Conservation (phyloP, 1,139 yeast species). For the Debaryomyces sp. region DNA sequence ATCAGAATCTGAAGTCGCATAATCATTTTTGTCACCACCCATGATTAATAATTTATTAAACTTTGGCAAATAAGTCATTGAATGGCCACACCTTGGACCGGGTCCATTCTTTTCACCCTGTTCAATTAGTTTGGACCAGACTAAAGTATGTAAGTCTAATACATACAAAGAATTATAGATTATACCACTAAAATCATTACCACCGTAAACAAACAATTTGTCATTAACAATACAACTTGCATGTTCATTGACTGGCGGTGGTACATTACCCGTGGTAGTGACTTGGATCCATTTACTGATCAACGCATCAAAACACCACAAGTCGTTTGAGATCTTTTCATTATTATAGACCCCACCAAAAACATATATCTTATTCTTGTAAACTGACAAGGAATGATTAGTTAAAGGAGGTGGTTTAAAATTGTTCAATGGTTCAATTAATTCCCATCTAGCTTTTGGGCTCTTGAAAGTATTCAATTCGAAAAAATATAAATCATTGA, state of each 20-base stretch:
- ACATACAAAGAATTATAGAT: conserved; percentile 71
- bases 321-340: conserved; percentile 69
- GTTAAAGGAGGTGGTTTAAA: conserved; percentile 88
- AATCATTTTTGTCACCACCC: conserved; percentile 89
- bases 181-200: conserved; percentile 77
- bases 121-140: conserved; percentile 69
- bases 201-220: conserved; percentile 85
- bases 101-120: conserved; percentile 53
- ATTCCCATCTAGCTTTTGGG: conserved; percentile 83
- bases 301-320: conserved; percentile 81
- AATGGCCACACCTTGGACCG: conserved; percentile 92
- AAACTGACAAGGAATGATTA: conserved; percentile 86
- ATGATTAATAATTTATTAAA: conserved; percentile 75
- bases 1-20: conserved; percentile 37
- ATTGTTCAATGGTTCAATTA: conserved; percentile 55
- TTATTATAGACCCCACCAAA: conserved; percentile 92
- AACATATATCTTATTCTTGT: conserved; percentile 78
- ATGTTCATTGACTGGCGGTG: conserved; percentile 92
- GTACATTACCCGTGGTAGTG: conserved; percentile 58
- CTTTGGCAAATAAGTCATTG: conserved; percentile 70
- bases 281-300: conserved; percentile 66
- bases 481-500: conserved; percentile 82
- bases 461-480: conserved; percentile 88
- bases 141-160: conserved; percentile 71
- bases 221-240: conserved; percentile 82